Evolutionary conservation across 2,329 filamentous ascomycete genomes (phyloP).

Genomic region (Pseudopithomyces maydicus): DNA sequence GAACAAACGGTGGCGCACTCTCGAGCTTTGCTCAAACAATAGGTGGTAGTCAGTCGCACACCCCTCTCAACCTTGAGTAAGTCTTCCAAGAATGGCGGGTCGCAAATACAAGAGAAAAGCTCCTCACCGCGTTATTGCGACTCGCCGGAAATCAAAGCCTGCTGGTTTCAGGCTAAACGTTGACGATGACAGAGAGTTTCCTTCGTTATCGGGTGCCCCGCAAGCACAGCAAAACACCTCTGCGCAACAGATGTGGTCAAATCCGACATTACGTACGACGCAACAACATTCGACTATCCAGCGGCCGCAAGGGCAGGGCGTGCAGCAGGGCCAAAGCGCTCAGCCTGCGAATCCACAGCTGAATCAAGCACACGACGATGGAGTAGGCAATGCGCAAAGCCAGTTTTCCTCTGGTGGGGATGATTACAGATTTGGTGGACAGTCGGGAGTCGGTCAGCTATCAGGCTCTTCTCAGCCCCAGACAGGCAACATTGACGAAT

Average conservation of each 20-base stretch:
- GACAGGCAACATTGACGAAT: constrained; percentile 64
- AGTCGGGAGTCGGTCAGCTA: constrained; percentile 58
- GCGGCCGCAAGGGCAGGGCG: constrained; percentile 52
- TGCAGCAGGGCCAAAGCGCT: constrained; percentile 35
- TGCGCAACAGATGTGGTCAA: constrained; percentile 62
- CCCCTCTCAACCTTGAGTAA: constrained; percentile 63
- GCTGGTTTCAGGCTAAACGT: constrained; percentile 26
- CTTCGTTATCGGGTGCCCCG: constrained; percentile 62
- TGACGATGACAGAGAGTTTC: constrained; percentile 60
- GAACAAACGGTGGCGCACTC: constrained; percentile 54
- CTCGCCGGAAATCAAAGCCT: background rate
- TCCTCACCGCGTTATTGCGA: background rate
- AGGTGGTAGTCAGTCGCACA: constrained; percentile 58
- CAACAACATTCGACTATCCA: constrained; percentile 61
- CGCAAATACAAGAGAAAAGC: constrained; percentile 11
- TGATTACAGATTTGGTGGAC: constrained; percentile 63
- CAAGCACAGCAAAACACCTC: constrained; percentile 60
- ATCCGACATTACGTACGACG: constrained; percentile 59
- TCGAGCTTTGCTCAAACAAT: constrained; percentile 63
- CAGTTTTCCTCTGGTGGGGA: constrained; percentile 59
- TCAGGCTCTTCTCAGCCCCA: constrained; percentile 57
- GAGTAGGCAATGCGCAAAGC: constrained; percentile 44
- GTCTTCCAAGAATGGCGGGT: constrained; percentile 34
- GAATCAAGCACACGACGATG: constrained; percentile 46
- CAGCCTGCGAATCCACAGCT: constrained; percentile 49